phyloP scores from a whole-genome alignment of 306 rosid genomes.

The Fragaria vesca region DNA sequence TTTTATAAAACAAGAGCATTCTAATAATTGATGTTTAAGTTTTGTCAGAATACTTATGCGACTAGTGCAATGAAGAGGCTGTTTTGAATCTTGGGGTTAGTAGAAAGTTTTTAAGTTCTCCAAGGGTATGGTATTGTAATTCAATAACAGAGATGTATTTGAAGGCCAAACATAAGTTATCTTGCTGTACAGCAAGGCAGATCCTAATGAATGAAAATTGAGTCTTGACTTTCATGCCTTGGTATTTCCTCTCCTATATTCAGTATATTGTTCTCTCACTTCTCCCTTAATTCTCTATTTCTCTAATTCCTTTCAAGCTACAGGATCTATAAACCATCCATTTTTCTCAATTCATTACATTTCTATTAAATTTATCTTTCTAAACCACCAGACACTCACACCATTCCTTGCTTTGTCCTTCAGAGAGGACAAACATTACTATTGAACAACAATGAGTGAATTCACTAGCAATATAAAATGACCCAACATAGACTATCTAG shows the following conservation, averaged over 20 bases:
- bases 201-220: not conserved
- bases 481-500: not conserved
- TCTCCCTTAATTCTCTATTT: not conserved
- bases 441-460: not conserved
- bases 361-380: not conserved
- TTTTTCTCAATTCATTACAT: not conserved
- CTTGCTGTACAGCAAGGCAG: not conserved
- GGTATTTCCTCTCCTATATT: not conserved
- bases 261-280: not conserved
- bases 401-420: not conserved
- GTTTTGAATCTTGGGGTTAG: not conserved
- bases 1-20: not conserved
- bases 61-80: not conserved
- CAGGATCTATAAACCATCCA: not conserved
- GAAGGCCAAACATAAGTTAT: not conserved
- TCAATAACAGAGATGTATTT: not conserved
- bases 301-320: not conserved
- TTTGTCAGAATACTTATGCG: not conserved
- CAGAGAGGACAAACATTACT: not conserved
- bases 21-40: not conserved
- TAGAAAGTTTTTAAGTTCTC: not conserved
- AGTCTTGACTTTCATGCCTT: not conserved
- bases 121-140: not conserved
- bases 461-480: not conserved
- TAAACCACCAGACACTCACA: not conserved